Base-by-base conservation (phyloP, 768 basidiomycete species). In the Lentinula lateritia region DNA sequence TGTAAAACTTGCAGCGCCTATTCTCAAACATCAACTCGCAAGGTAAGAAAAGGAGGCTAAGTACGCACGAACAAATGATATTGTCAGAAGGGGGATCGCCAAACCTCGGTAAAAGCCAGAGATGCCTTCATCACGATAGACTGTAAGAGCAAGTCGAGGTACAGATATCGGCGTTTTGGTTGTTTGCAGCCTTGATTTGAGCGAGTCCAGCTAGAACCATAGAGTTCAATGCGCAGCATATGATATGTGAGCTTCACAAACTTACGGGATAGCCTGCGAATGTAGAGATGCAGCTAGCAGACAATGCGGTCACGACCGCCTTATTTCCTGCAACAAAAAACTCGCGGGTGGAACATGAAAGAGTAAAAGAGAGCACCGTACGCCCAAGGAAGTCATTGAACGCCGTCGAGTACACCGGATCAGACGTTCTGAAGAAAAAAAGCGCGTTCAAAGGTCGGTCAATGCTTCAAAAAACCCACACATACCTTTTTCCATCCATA, bases 181-280 rank as follows among this genome's bases (percentile, higher is more conserved):
- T 48, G 92, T 93, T 75, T 97, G 94, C 57, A 97, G 76, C 69
- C 94, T 81, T 63, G 93, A 95, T 76, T 98, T 98, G 75, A 98
- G 83, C 59, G 91, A 93, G 73, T 98, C 96, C 77, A 98, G 78
- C 87, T 95, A 46, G 16, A 34, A 36, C 10, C 6, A 28, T 18
- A 15, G 6, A 4, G 39, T 16, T 32, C 6, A 15, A 41, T 43
- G 16, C 13, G 1, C 7, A 5, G 18, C 2, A 13, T 3, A 34
- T 41, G 52, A 35, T 50, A 42, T 58, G 42, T 52, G 38, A 53
- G 28, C 3, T 28, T 28, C 16, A 23, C 12, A n/a, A 15, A 34
- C 6, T 59, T 58, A 84, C 92, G 61, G 93, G 93, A 73, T 95
- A 96, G 54, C 95, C 95, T 61, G 90, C 90, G 69, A 96, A 85